phyloP scores from a whole-genome alignment of 805 yeast species.

The Ogataea zsoltii region DNA sequence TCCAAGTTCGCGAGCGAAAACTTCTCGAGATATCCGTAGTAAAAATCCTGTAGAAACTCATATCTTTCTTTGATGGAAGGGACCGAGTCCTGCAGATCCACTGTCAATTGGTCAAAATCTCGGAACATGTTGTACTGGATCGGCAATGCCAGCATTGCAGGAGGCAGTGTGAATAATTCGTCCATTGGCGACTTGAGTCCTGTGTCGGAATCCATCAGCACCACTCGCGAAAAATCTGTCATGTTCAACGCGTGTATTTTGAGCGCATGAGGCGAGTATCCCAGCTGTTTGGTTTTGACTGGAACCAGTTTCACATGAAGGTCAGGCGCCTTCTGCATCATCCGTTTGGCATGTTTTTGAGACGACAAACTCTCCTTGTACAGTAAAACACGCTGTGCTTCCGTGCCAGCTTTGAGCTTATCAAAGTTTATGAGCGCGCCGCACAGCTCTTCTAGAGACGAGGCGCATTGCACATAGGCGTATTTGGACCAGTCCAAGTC shows the following conservation, averaged over 20 bases:
- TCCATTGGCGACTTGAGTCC: conserved; percentile 42
- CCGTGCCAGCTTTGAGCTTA: conserved; percentile 36
- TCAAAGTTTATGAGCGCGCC: conserved; percentile 51
- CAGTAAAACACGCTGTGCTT: conserved; percentile 50
- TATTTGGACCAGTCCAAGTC: conserved; percentile 40
- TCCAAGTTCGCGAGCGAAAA: conserved; percentile 11
- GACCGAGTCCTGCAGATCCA: conserved; percentile 12
- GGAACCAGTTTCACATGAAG: conserved; percentile 32
- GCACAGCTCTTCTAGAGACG: conserved; percentile 50
- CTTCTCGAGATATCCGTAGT: conserved; percentile 16
- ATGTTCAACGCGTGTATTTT: conserved; percentile 54
- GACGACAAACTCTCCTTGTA: conserved; percentile 26
- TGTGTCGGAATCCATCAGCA: conserved; percentile 62
- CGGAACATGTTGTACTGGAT: conserved; percentile 41
- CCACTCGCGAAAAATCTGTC: conserved; percentile 50
- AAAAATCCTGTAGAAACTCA: conserved; percentile 20
- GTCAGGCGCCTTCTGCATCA: conserved; percentile 8
- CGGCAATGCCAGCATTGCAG: conserved; percentile 47
- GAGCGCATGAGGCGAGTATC: conserved; percentile 55
- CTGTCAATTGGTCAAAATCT: conserved; percentile 21
- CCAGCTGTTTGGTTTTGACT: conserved; percentile 28
- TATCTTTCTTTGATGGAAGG: conserved; percentile 24
- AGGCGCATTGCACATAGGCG: conserved; percentile 66
- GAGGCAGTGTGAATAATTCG: conserved; percentile 53
- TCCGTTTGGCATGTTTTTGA: conserved; percentile 2